Evolutionary conservation across 2,329 filamentous ascomycete genomes (phyloP).

Genomic region (Chrysoporthe deuterocubensis): DNA sequence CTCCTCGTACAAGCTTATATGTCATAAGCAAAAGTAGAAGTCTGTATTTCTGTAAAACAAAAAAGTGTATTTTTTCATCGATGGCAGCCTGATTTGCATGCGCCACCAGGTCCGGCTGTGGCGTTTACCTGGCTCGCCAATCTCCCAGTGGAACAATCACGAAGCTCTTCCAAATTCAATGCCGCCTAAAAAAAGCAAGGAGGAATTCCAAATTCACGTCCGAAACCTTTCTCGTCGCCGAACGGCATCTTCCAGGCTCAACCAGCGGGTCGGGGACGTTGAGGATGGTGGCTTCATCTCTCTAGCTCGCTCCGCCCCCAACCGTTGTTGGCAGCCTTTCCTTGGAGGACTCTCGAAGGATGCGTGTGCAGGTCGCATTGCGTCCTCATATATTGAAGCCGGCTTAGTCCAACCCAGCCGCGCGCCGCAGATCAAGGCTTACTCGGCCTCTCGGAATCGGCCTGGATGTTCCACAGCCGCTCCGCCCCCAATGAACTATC

Average conservation of each 20-base stretch:
- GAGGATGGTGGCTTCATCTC: not conserved
- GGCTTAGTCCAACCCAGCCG: not conserved
- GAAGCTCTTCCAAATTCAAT: not conserved
- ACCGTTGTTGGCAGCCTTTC: not conserved
- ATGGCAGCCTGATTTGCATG: too few relatives aligned
- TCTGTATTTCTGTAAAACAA: too few relatives aligned
- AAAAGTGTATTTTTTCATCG: too few relatives aligned
- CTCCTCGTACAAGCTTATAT: too few relatives aligned
- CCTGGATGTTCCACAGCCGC: not conserved
- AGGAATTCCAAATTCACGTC: not conserved
- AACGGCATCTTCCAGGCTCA: not conserved
- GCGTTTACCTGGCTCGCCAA: too few relatives aligned
- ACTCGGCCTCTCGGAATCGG: not conserved
- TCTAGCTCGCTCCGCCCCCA: not conserved
- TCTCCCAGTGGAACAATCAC: not conserved
- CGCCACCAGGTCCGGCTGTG: too few relatives aligned
- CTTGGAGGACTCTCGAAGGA: not conserved
- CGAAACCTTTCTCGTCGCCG: not conserved
- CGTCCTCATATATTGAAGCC: not conserved
- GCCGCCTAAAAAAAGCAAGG: not conserved
- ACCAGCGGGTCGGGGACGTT: not conserved
- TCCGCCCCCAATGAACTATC: slow-evolving; percentile 7
- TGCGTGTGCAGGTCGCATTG: not conserved
- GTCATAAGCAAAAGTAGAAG: too few relatives aligned
- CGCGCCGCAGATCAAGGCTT: too few relatives aligned